These are phyloP conservation scores for Stephanodiscus minutulus DNA, from an alignment of 108 stramenopile species.

Conservation along the genomic window DNA sequence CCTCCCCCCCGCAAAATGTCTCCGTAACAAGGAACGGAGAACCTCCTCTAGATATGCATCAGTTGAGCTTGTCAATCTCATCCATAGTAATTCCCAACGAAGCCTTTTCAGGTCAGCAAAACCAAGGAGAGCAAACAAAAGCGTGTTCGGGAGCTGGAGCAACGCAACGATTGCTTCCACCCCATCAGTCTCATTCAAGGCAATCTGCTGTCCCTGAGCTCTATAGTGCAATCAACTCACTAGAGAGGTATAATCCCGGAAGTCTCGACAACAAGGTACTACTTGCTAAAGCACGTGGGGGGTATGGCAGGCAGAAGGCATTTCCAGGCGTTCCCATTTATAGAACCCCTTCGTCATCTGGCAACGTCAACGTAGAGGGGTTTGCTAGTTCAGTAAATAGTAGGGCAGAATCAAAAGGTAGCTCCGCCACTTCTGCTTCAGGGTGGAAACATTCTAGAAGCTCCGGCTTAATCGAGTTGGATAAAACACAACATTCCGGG, in stretches of 20 bases:
- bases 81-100: neutral
- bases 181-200: slow-evolving; percentile 9
- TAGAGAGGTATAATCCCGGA: slow-evolving; percentile 58
- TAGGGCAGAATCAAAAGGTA: slow-evolving; percentile 21
- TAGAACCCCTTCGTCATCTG: slow-evolving; percentile 8
- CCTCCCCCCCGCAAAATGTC: slow-evolving; percentile 5
- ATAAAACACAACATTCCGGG: neutral
- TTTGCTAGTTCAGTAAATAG: slow-evolving; percentile 15
- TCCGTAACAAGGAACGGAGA: neutral
- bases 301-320: slow-evolving; percentile 19
- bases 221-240: slow-evolving; percentile 77
- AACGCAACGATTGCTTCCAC: neutral
- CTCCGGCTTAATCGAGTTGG: neutral
- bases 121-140: neutral
- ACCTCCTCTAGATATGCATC: neutral
- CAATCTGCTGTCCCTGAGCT: slow-evolving; percentile 35
- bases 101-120: neutral
- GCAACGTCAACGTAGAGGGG: slow-evolving; percentile 7
- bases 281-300: slow-evolving; percentile 31
- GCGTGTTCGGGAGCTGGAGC: neutral
- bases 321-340: slow-evolving; percentile 50
- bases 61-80: neutral
- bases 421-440: slow-evolving; percentile 10
- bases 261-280: slow-evolving; percentile 46
- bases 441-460: slow-evolving; percentile 1